Evolutionary conservation across 805 yeast species (phyloP), one percentile per base, ranked within the genome.

Genomic region (Candida dajiaensis): DNA sequence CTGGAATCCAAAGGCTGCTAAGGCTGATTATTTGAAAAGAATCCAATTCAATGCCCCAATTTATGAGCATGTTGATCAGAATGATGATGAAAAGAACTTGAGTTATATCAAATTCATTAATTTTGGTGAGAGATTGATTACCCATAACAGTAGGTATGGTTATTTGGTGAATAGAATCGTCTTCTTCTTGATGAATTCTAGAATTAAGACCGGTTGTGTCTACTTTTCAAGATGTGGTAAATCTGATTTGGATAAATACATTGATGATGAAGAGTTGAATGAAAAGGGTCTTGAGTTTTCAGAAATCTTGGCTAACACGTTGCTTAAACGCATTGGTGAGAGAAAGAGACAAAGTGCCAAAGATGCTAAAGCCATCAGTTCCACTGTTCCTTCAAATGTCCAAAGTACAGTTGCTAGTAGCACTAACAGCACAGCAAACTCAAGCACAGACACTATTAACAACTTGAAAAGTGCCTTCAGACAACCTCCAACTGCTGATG

Each of bases 161-260:
- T 94, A 92, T 64, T 73, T 94, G 63, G 81, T 89, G 49, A 89
- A 92, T 62, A 85, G 94, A 60, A 94, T 94, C 43, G 89, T 94
- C 22, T 89, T 88, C 64, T 94, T 88, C 65, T 72, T 94, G 62
- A 87, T 94, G 89, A 94, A 94, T 68, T 76, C 94, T 12, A 78
- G 92, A 54, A 85, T 89, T 59, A 88, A 89, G 62, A 74, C 80
- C 43, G 97, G 98, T 0, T 81, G 90, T 25, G 88, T 94, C n/a
- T 94, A 81, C 64, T 89, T 94, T 69, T 97, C 98, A 1, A 71
- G 95, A 50, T 86, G 94, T 64, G 80, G 84, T 11, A 69, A 73
- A 42, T 66, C 73, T 43, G 65, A 63, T 42, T 55, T 64, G 21
- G 73, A 70, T 44, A 77, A 76, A 52, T 87, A 78, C 65, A 74